Base-by-base conservation (phyloP, 2,329 filamentous ascomycete genomes). In the Rasamsonia emersonii region DNA sequence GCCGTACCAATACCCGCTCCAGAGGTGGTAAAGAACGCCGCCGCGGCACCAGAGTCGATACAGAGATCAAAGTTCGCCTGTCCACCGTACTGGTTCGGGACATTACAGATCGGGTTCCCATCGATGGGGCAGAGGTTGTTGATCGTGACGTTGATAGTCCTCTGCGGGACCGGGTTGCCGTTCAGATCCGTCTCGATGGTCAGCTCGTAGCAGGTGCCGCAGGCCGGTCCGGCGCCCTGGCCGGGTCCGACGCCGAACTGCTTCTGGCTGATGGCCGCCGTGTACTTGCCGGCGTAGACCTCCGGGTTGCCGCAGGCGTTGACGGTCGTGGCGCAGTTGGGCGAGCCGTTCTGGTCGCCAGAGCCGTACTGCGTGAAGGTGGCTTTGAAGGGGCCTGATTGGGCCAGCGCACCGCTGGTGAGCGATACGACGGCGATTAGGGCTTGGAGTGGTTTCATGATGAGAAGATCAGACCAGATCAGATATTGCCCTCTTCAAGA, bases 51-150 rank as follows among this genome's bases (percentile, higher is more conserved):
- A 8, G 47, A 50, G 35, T 63, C 59, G 14, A 46, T 52, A 47
- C 60, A 64, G 19, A 62, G 46, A 33, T 64, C 57, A 40, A 63
- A 61, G 44, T 64, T 58, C 30, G 61, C 46, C 24, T 59, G 55
- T 5, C 53, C 58, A 4, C 60, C 60, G 39, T 58, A 59, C 33
- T 50, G 53, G 39, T 61, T 62, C 2, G 53, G 52, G 3, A 45
- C 49, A 8, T 33, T 33, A 39, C 60, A 64, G 9, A 62, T 42
- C 14, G 55, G 48, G 34, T 64, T 64, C 3, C 54, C 54, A 2
- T 42, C 18, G 1, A 49, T 51, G 6, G 60, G 60, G 35, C 61
- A 64, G 2, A 63, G 44, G 38, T 64, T 64, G 36, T 58, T 60
- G 30, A 63, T 48, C 40, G 56, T 51, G 15, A 63, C 54, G 4